phyloP scores from a whole-genome alignment of 139 green algal species.

The Chlorella sp. region DNA sequence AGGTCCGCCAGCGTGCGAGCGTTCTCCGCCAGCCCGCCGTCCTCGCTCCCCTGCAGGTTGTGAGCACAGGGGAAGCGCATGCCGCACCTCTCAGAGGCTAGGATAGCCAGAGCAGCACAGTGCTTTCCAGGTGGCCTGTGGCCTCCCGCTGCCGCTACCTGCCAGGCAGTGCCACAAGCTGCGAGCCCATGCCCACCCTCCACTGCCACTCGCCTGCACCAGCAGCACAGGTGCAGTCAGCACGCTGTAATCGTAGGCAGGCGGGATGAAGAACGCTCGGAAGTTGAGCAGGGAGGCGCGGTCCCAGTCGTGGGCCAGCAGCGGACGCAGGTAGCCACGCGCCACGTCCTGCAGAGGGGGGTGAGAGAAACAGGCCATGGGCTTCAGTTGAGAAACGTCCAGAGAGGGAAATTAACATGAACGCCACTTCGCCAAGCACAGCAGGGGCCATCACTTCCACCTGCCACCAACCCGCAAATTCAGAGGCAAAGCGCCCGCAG shows the following conservation, averaged over 20 bases:
- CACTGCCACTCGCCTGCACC: background rate
- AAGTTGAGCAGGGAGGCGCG: slow-evolving; percentile 54
- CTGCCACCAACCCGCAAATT: too few species aligned
- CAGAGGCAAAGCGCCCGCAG: too few species aligned
- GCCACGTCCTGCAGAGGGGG: slow-evolving; percentile 47
- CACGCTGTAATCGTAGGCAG: slow-evolving; percentile 11
- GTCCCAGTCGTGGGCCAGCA: slow-evolving; percentile 71
- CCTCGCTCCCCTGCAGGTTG: slow-evolving; percentile 20
- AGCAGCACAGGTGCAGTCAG: slow-evolving; percentile 28
- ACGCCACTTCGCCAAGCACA: too few species aligned
- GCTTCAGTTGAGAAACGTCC: too few species aligned
- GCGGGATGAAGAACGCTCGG: slow-evolving; percentile 46
- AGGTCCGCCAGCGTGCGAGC: slow-evolving; percentile 19
- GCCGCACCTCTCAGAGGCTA: background rate
- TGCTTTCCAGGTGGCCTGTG: background rate
- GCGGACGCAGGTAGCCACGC: slow-evolving; percentile 64
- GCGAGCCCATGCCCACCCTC: background rate
- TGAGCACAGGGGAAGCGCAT: background rate
- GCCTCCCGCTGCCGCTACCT: background rate
- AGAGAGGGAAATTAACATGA: too few species aligned
- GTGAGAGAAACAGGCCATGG: too few species aligned
- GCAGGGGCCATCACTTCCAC: too few species aligned
- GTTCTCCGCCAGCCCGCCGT: slow-evolving; percentile 16
- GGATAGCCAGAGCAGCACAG: background rate
- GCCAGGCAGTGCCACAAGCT: background rate